phyloP scores from a whole-genome alignment of 1,139 yeast species.

The Candida tetrigidarum region DNA sequence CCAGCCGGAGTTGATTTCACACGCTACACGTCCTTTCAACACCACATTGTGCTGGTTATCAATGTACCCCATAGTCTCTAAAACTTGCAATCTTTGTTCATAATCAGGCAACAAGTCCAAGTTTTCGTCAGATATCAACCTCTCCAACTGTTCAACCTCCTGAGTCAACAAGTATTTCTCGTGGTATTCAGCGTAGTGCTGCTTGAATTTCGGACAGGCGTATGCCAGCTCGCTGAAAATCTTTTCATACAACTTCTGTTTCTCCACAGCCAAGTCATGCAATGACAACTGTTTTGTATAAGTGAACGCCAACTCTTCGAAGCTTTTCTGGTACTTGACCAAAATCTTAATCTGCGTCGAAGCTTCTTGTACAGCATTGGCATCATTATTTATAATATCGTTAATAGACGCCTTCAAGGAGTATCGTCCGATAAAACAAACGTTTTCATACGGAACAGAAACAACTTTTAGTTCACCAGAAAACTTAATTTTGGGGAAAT shows the following conservation, averaged over 20 bases:
- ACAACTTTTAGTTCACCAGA: constrained; percentile 39
- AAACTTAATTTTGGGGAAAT: constrained; percentile 35
- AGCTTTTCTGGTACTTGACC: constrained; percentile 45
- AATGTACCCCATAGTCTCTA: constrained; percentile 75
- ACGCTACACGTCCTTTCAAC: constrained; percentile 84
- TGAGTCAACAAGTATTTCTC: constrained; percentile 48
- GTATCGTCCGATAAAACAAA: constrained; percentile 57
- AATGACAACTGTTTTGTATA: constrained; percentile 52
- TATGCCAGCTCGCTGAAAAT: constrained; percentile 35
- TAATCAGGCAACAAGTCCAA: constrained; percentile 91
- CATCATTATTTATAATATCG: constrained; percentile 48
- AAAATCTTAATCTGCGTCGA: constrained; percentile 43
- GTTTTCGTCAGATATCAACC: constrained; percentile 81
- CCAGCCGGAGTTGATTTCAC: constrained; percentile 90
- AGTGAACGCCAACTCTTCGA: constrained; percentile 50
- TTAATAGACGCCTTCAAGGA: constrained; percentile 44
- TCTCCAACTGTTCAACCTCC: constrained; percentile 60
- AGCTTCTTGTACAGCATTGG: constrained; percentile 45
- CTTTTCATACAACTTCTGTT: constrained; percentile 39
- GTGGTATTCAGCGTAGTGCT: constrained; percentile 52
- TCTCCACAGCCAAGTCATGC: constrained; percentile 54
- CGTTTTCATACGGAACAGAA: constrained; percentile 47
- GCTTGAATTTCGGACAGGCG: constrained; percentile 45
- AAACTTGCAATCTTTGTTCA: constrained; percentile 81
- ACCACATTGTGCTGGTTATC: constrained; percentile 77